Conservation (phyloP, 2,329 filamentous ascomycete genomes). For the Xylaria sp. region DNA sequence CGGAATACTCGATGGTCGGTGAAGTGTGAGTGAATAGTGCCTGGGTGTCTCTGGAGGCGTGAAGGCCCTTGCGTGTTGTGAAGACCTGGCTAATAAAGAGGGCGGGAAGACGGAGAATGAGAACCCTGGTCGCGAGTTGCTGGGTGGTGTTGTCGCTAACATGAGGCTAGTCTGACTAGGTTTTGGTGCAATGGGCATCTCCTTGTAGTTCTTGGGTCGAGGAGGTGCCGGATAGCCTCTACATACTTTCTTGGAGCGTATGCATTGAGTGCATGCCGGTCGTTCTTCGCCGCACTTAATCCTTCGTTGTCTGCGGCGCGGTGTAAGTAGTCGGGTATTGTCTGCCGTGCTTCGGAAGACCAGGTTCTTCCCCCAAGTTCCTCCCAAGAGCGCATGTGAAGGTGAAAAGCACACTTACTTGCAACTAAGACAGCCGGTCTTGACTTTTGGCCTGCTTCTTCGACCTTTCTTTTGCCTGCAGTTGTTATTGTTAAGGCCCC, state of each 20-base stretch:
- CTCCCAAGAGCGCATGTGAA: neutral
- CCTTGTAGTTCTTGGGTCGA: conserved; percentile 41
- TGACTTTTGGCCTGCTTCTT: conserved; percentile 57
- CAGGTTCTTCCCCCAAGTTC: neutral
- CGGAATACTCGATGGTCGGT: conserved; percentile 44
- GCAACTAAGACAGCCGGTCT: conserved; percentile 63
- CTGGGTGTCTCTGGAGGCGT: conserved; percentile 36
- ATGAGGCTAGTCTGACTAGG: conserved; percentile 3
- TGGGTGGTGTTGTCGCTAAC: conserved; percentile 1
- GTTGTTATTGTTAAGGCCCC: conserved; percentile 24
- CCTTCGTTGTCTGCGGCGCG: conserved; percentile 44
- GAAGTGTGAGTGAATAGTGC: conserved; percentile 31
- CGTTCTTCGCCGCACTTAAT: conserved; percentile 64
- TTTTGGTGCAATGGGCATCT: conserved; percentile 35
- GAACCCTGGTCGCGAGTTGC: conserved; percentile 1
- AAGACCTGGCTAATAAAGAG: neutral
- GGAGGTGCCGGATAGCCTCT: conserved; percentile 57
- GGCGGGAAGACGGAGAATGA: conserved; percentile 11
- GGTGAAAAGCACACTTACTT: conserved; percentile 51
- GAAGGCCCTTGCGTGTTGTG: conserved; percentile 7
- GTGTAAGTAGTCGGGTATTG: conserved; percentile 4
- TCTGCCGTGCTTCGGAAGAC: neutral
- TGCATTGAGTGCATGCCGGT: conserved; percentile 55
- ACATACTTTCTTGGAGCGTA: conserved; percentile 53
- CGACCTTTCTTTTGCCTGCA: conserved; percentile 41